phyloP scores from a whole-genome alignment of 768 basidiomycete genomes.

The Amanita fuliginea region DNA sequence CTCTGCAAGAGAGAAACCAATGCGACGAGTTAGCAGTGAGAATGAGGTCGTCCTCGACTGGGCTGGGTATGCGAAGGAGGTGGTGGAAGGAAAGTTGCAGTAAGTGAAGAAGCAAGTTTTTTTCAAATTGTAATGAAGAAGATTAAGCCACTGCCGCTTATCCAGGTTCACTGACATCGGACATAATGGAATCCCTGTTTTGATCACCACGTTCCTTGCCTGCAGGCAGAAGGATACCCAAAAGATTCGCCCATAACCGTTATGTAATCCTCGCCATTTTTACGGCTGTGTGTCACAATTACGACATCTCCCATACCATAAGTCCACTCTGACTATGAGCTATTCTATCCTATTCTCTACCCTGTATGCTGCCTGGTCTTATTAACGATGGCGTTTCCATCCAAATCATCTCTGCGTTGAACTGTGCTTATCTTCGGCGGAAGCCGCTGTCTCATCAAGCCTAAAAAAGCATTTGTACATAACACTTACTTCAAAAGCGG shows the following conservation, averaged over 20 bases:
- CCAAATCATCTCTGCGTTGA: not conserved
- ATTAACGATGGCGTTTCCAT: not conserved
- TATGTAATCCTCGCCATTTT: slow-evolving; percentile 15
- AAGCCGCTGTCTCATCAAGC: slow-evolving; percentile 2
- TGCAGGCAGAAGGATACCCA: slow-evolving; percentile 50
- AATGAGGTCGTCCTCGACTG: slow-evolving; percentile 21
- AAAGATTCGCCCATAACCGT: slow-evolving; percentile 26
- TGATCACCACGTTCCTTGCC: slow-evolving; percentile 70
- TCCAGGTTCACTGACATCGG: slow-evolving; percentile 31
- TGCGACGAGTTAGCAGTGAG: slow-evolving; percentile 19
- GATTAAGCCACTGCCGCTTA: slow-evolving; percentile 43
- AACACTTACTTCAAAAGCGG: slow-evolving; percentile 2
- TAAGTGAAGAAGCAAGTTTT: slow-evolving; percentile 33
- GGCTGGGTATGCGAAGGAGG: slow-evolving; percentile 22
- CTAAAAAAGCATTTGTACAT: slow-evolving; percentile 4
- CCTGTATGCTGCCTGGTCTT: not conserved
- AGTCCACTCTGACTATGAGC: not conserved
- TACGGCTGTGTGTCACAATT: not conserved
- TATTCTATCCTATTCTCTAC: not conserved
- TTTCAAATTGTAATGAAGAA: slow-evolving; percentile 33
- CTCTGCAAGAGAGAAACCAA: slow-evolving; percentile 17
- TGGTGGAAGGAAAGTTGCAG: slow-evolving; percentile 29
- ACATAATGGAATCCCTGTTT: slow-evolving; percentile 40
- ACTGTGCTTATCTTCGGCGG: not conserved
- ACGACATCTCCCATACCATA: not conserved